Base-by-base conservation (phyloP, 176 grass and related monocot genomes). In the Juncus inflexus region DNA sequence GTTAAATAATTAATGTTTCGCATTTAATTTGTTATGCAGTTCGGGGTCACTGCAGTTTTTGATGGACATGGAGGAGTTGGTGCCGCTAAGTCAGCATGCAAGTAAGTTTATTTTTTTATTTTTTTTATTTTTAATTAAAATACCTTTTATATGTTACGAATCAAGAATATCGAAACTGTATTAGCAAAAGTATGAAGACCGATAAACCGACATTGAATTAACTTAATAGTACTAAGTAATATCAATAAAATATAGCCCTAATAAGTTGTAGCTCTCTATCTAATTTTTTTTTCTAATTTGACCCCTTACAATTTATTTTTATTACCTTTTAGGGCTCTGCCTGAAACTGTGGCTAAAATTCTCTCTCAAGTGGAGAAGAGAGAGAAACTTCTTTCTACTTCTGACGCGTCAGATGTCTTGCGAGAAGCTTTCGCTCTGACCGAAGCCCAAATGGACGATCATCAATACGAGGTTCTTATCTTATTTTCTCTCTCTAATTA, bases 51-150 rank as follows among this genome's bases (percentile, higher is more conserved):
- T 61, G 82, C 77, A 11, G 83, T 95, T 66, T 95, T 86, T 67
- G 86, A 95, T 90, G 90, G 90, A 67, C 86, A 89, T 86, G 90
- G 77, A 52, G 90, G 90, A 63, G 83, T 76, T 81, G 83, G 70
- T 75, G 90, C 86, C 83, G 90, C 90, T 37, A 73, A 73, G 78
- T 60, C 76, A 73, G 90, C 78, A 66, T 86, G 79, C 77, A 83
- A 81, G 86, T 90, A 70, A 83, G 78, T 84, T 12, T 40, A 37
- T 45, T 78, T 4, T 57, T 79, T 66, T 63, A 47, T 72, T 74
- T 28, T 42, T 45, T 7, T 15, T 54, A 49, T 35, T 41, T 36
- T 37, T 51, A 62, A 51, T 28, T 28, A 28, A 28, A 28, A 28
- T 28, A 28, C 19, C 19, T 28, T 28, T 28, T 28, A 28, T 28